Conservation (phyloP, 306 rosid species). For the Mimosa bimucronata region DNA sequence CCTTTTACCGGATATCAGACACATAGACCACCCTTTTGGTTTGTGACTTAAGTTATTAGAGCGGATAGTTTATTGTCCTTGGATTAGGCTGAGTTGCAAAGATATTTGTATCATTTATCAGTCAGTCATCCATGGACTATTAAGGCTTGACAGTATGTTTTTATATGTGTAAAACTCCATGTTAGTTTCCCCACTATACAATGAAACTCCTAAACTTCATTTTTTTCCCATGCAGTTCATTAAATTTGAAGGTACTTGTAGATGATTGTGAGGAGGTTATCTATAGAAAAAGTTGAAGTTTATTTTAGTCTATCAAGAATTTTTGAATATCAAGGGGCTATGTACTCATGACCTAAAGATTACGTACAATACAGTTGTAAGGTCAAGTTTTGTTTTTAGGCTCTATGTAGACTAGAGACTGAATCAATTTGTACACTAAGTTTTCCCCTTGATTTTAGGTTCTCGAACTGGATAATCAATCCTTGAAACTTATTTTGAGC, state of each 20-base stretch:
- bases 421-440: not conserved
- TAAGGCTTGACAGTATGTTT: not conserved
- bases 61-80: constrained; percentile 11
- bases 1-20: constrained; percentile 2
- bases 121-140: not conserved
- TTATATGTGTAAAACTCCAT: not conserved
- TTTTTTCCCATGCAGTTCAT: too few relatives aligned
- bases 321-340: not conserved
- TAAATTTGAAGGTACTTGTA: not conserved
- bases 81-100: not conserved
- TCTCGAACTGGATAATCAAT: constrained; percentile 24
- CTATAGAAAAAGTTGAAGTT: not conserved
- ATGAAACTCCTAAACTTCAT: not conserved
- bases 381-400: not conserved
- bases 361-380: not conserved
- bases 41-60: not conserved
- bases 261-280: not conserved
- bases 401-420: not conserved
- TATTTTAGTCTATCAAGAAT: not conserved
- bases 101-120: not conserved
- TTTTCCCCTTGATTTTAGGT: constrained; percentile 39
- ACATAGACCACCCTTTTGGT: not conserved
- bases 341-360: not conserved
- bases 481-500: constrained; percentile 22
- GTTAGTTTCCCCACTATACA: not conserved